Evolutionary conservation across 208 protist species (phyloP).

Genomic region (Acanthamoeba royreba): DNA sequence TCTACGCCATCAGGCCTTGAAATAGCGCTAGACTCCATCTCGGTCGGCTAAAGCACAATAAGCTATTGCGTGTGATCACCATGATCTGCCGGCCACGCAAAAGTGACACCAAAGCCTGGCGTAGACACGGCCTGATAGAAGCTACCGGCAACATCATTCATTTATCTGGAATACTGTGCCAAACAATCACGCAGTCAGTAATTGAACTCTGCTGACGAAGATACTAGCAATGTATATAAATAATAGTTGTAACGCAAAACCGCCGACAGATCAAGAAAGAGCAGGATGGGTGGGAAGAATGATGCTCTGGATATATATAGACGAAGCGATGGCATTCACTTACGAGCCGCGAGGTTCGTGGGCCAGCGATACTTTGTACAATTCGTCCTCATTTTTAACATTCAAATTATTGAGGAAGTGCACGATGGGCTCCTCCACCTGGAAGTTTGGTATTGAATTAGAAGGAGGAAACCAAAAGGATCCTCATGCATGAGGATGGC

Average conservation of each 20-base stretch:
- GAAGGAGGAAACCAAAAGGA: background rate
- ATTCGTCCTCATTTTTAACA: constrained; percentile 20
- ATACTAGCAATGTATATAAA: background rate
- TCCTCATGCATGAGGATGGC: background rate
- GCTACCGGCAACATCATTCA: too few relatives aligned
- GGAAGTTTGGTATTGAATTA: background rate
- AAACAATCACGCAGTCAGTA: background rate
- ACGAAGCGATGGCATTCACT: background rate
- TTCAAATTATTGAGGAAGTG: constrained; percentile 27
- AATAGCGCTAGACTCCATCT: background rate
- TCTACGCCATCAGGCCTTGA: background rate
- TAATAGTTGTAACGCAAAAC: too few relatives aligned
- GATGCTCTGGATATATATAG: background rate
- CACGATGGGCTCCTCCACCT: background rate
- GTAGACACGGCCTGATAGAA: too few relatives aligned
- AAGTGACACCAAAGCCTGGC: too few relatives aligned
- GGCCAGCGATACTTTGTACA: background rate
- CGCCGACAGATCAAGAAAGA: background rate
- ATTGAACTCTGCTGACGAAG: too few relatives aligned
- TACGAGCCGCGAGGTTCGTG: constrained; percentile 16
- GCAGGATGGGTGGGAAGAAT: background rate
- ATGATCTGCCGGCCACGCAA: too few relatives aligned
- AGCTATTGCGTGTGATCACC: background rate
- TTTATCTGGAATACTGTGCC: background rate
- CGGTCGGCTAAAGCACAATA: background rate